Evolutionary conservation across 1,139 yeast species (phyloP).

Genomic region (Spathaspora sp.): DNA sequence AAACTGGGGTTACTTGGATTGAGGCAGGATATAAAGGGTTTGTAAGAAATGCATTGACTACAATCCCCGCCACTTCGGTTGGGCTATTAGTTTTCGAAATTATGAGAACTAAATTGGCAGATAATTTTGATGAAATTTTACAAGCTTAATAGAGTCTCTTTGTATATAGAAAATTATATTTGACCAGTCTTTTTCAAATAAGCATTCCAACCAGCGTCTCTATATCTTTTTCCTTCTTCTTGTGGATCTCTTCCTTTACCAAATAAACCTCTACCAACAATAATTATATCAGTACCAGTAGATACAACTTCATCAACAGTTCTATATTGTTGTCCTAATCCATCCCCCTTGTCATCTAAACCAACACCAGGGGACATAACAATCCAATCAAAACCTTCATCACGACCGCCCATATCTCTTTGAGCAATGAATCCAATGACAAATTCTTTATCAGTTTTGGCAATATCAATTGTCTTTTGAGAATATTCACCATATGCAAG

Average conservation of each 20-base stretch:
- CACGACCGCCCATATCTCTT: slow-evolving; percentile 77
- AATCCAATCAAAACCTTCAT: slow-evolving; percentile 90
- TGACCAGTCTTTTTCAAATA: slow-evolving; percentile 49
- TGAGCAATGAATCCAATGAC: slow-evolving; percentile 98
- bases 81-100: slow-evolving; percentile 85
- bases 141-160: slow-evolving; percentile 10
- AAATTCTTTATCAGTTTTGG: slow-evolving; percentile 81
- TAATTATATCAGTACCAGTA: slow-evolving; percentile 88
- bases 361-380: slow-evolving; percentile 99
- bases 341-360: slow-evolving; percentile 95
- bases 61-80: slow-evolving; percentile 84
- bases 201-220: slow-evolving; percentile 93
- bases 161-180: slow-evolving; percentile 3
- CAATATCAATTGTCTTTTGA: slow-evolving; percentile 81
- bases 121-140: slow-evolving; percentile 23
- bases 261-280: slow-evolving; percentile 95
- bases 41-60: slow-evolving; percentile 64
- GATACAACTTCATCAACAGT: slow-evolving; percentile 81
- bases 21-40: slow-evolving; percentile 80
- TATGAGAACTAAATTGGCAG: slow-evolving; percentile 55
- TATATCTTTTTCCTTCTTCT: slow-evolving; percentile 84
- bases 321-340: slow-evolving; percentile 94
- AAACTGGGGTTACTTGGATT: slow-evolving; percentile 57
- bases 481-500: slow-evolving; percentile 93
- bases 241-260: slow-evolving; percentile 94